phyloP scores from a whole-genome alignment of 179 eudicot genomes.

The Drosera spatulata region DNA sequence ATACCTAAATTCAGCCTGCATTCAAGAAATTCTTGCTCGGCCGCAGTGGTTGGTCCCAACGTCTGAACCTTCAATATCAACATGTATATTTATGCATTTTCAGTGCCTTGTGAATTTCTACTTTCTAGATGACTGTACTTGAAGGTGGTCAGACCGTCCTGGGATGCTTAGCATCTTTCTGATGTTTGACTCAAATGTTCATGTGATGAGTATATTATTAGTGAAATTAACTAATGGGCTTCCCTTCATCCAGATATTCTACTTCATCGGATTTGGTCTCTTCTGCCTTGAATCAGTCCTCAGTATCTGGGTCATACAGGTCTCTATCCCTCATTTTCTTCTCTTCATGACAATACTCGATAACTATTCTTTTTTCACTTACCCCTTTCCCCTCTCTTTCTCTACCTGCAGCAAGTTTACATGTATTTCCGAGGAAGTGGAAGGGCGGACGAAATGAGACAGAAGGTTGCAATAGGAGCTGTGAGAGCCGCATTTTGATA shows the following conservation, averaged over 20 bases:
- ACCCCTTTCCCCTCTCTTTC: no score
- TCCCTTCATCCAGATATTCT: slow-evolving; percentile 44
- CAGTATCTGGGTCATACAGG: slow-evolving; percentile 90
- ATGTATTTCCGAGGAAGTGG: slow-evolving; percentile 68
- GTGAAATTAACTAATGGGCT: neutral
- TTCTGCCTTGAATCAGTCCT: slow-evolving; percentile 68
- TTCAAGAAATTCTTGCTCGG: no score
- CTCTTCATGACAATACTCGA: no score
- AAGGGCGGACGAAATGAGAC: slow-evolving; percentile 51
- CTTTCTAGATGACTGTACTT: no score
- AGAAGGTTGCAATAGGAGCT: slow-evolving; percentile 60
- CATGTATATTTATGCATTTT: no score
- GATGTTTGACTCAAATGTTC: neutral
- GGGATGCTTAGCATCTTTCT: no score
- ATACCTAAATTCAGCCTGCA: no score
- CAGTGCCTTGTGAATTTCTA: no score
- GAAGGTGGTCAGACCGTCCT: no score
- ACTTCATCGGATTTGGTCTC: slow-evolving; percentile 83
- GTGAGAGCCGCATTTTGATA: slow-evolving; percentile 51
- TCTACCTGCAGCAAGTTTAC: slow-evolving; percentile 47
- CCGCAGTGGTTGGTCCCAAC: no score
- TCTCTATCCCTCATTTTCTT: slow-evolving; percentile 4
- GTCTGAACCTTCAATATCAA: no score
- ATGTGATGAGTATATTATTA: neutral
- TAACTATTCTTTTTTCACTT: no score